Evolutionary conservation across 495 filamentous ascomycete genomes (phyloP), one percentile per base, ranked within the genome.

Genomic region (Arthonia radiata): DNA sequence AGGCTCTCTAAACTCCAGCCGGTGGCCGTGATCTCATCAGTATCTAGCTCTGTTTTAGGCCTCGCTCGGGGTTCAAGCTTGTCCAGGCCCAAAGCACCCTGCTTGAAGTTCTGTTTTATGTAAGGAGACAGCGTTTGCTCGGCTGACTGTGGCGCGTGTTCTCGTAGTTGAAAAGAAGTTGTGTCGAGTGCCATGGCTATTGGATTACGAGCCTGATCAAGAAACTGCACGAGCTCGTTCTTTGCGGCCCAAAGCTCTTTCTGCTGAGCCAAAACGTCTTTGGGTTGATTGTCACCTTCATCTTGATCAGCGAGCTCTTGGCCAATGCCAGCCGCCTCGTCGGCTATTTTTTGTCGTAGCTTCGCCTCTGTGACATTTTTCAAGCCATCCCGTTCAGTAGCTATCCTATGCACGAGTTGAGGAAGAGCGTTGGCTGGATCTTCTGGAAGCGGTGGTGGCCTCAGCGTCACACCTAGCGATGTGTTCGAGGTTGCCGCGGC

Each of bases 121-220:
- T 41, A 56, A 6, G 58, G 50, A 8, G 69, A 80, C 35, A 93
- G 63, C 16, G 75, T 72, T 17, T 49, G 41, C 32, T 63, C 63
- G 13, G 71, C 75, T 33, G 62, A 61, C 21, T 60, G 59, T 3
- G 75, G 71, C 2, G 56, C 52, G 35, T 86, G 59, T 41, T 78
- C 78, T 5, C 81, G 78, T 1, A 90, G 53, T 1, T 91, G 49
- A 6, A 92, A 62, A 8, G 86, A 92, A 21, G 92, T 46, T 35
- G 79, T 76, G 40, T 94, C 80, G 26, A 91, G 62, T 3, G 66
- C 63, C 15, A 68, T 51, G 41, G 66, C 43, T 22, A 72, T 61
- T 37, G 72, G 61, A 41, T 69, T 62, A 19, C 67, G 57, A 4
- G 78, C 78, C 37, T 57, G 47, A 13, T 65, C 70, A 31, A 10